Percentiles rank a stretch among this genome's conserved stretches.
These are phyloP conservation scores for Acacia confusa DNA, from an alignment of 306 rosid genomes.

Conservation along the genomic window DNA sequence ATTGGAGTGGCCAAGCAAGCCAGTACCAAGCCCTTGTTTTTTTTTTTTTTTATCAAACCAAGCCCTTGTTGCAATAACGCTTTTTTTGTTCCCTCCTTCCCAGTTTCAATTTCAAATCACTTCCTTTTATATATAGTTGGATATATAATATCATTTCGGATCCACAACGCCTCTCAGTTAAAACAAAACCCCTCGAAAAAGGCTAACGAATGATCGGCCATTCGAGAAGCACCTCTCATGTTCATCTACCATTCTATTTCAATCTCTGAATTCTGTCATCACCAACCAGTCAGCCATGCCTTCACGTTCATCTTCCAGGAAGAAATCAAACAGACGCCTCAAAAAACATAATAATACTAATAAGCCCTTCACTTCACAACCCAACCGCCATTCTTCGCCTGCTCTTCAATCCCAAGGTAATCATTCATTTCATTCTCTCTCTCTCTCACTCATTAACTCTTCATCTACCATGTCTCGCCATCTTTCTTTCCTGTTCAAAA, in stretches of 20 bases:
- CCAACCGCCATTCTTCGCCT: conserved; percentile 47
- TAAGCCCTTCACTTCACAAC: conserved; percentile 5
- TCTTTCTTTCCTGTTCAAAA: background rate
- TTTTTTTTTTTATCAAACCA: too few species aligned
- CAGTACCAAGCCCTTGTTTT: too few species aligned
- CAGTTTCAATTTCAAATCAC: conserved; percentile 53
- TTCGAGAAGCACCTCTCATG: background rate
- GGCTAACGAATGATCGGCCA: background rate
- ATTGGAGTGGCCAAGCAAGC: too few species aligned
- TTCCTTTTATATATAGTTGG: background rate
- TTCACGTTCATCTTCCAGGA: conserved; percentile 32
- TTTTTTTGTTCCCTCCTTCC: conserved; percentile 58
- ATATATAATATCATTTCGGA: background rate
- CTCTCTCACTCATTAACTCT: background rate
- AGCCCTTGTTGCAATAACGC: conserved; percentile 9
- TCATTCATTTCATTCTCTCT: background rate
- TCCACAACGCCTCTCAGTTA: background rate
- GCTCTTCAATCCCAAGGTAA: conserved; percentile 39
- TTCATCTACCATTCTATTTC: conserved; percentile 42
- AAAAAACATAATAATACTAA: conserved; percentile 7
- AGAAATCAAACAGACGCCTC: conserved; percentile 23
- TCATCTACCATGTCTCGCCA: conserved; percentile 8
- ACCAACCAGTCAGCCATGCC: conserved; percentile 40
- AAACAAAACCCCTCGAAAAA: background rate
- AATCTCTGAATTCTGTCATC: background rate